Percentiles rank a stretch among this genome's conserved stretches.
Evolutionary conservation across 495 filamentous ascomycete genomes (phyloP).

Genomic region (Rhypophila decipiens): DNA sequence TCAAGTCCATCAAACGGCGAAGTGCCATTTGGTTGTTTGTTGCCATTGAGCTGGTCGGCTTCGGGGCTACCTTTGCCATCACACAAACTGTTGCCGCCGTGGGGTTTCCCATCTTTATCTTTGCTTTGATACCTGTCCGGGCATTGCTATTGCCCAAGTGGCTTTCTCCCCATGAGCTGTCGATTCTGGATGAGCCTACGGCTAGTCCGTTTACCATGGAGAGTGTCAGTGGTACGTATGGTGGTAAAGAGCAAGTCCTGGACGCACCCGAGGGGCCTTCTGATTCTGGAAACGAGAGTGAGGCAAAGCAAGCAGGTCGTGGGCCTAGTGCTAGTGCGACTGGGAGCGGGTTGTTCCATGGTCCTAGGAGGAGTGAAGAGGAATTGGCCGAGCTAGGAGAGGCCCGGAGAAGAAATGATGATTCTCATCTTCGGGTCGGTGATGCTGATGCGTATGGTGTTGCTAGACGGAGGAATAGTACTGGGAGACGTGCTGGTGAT

Average conservation of each 20-base stretch:
- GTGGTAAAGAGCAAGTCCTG: constrained; percentile 14
- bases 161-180: constrained; percentile 64
- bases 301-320: not conserved
- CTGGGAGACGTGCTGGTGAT: not conserved
- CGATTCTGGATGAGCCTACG: constrained; percentile 68
- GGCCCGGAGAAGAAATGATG: not conserved
- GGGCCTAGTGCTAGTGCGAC: not conserved
- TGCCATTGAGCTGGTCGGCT: constrained; percentile 66
- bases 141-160: constrained; percentile 65
- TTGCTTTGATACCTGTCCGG: constrained; percentile 71
- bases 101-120: constrained; percentile 84
- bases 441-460: not conserved
- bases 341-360: not conserved
- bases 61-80: constrained; percentile 87
- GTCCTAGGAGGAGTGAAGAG: constrained; percentile 18
- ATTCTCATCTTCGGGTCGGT: not conserved
- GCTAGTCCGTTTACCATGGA: constrained; percentile 83
- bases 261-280: not conserved
- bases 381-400: constrained; percentile 31
- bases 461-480: not conserved
- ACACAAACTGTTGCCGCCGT: constrained; percentile 93
- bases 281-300: constrained; percentile 1
- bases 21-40: constrained; percentile 71
- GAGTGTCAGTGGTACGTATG: constrained; percentile 68
- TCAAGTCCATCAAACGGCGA: constrained; percentile 54